Evolutionary conservation across 345 rosid species (phyloP).

Genomic region (Aurinia saxatilis): DNA sequence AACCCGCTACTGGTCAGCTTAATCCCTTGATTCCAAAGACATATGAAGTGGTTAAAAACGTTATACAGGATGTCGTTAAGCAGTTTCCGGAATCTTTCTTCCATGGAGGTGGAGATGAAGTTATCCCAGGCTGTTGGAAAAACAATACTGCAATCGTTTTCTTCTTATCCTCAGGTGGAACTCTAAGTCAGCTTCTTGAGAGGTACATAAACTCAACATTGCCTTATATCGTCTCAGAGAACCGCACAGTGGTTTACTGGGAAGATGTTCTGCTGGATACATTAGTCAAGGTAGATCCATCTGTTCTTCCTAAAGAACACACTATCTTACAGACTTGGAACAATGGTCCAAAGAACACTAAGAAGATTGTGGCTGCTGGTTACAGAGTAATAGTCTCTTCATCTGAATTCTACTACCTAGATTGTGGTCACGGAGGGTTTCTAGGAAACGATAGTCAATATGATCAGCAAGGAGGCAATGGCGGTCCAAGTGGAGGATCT

Average conservation of each 20-base stretch:
- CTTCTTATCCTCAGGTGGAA: constrained; percentile 54
- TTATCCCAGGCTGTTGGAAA: constrained; percentile 80
- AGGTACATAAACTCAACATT: constrained; percentile 50
- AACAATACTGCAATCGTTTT: constrained; percentile 50
- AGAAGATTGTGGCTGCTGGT: constrained; percentile 57
- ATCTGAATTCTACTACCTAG: constrained; percentile 74
- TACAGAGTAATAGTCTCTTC: constrained; percentile 78
- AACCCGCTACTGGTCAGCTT: constrained; percentile 86
- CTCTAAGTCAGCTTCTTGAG: constrained; percentile 60
- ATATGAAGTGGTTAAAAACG: constrained; percentile 56
- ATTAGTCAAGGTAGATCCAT: constrained; percentile 41
- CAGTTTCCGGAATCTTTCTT: constrained; percentile 68
- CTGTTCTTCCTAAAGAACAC: constrained; percentile 46
- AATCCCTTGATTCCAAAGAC: constrained; percentile 73
- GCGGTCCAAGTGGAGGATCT: constrained; percentile 32
- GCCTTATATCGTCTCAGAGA: constrained; percentile 55
- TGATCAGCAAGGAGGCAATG: constrained; percentile 26
- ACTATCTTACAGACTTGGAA: constrained; percentile 87
- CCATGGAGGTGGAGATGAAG: constrained; percentile 77
- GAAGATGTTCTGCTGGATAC: constrained; percentile 63
- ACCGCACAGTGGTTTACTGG: constrained; percentile 78
- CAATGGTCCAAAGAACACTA: constrained; percentile 60
- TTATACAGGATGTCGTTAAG: constrained; percentile 38
- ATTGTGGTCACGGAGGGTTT: constrained; percentile 75
- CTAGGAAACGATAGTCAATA: constrained; percentile 69